These are phyloP conservation scores for Fusarium clavum DNA, from an alignment of 2,329 filamentous ascomycete genomes.

Conservation along the genomic window DNA sequence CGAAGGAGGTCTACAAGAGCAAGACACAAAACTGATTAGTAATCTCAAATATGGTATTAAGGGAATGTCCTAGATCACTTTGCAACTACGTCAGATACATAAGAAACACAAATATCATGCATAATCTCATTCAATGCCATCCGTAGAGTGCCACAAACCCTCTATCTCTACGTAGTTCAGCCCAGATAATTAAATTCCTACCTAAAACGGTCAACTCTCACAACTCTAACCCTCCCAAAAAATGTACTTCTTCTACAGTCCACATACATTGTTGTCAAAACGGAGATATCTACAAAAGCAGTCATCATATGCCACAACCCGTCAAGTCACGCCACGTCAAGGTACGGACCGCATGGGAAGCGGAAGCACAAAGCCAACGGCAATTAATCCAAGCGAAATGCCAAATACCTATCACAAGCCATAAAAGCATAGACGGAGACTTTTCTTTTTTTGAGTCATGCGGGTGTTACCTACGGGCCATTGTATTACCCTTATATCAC, in stretches of 20 bases:
- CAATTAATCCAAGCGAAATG: slow-evolving; percentile 25
- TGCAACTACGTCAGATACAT: not conserved
- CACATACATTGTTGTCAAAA: not conserved
- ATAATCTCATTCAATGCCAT: not conserved
- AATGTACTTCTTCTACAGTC: too few species aligned
- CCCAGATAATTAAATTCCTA: not conserved
- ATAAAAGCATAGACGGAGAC: slow-evolving; percentile 14
- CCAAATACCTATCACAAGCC: not conserved
- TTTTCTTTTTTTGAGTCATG: slow-evolving; percentile 17
- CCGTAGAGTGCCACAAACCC: not conserved
- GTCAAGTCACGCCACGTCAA: slow-evolving; percentile 12
- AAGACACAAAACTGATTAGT: not conserved
- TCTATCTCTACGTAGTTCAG: not conserved
- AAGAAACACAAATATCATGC: not conserved
- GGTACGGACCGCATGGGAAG: slow-evolving; percentile 11
- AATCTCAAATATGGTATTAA: not conserved
- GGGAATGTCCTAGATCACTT: too few species aligned
- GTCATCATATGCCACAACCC: slow-evolving; percentile 11
- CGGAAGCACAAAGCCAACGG: slow-evolving; percentile 25
- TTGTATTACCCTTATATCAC: not conserved
- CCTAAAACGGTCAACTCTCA: not conserved
- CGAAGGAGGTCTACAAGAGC: not conserved
- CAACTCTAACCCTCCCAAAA: not conserved
- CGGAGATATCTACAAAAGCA: slow-evolving; percentile 12
- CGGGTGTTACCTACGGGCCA: slow-evolving; percentile 11